Percentiles rank a stretch among this genome's conserved stretches.
These are phyloP conservation scores for Colletotrichum sp. DNA, from an alignment of 2,329 filamentous ascomycete genomes.

Conservation along the genomic window DNA sequence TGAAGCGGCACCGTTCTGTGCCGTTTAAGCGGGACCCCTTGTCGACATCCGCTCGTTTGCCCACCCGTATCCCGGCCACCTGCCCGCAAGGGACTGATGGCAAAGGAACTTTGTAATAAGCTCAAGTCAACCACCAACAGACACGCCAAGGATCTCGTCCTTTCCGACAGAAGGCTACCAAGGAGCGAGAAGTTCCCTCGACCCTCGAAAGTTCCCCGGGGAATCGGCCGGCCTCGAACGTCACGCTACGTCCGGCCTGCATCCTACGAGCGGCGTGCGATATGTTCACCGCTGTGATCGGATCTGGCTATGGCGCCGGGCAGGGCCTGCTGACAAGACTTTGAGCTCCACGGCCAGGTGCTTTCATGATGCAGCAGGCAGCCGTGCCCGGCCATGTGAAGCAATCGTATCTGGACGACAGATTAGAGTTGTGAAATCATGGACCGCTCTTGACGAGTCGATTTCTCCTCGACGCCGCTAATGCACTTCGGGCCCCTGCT, in stretches of 20 bases:
- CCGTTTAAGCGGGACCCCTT: slow-evolving; percentile 9
- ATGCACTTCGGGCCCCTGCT: background rate
- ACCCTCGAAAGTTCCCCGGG: background rate
- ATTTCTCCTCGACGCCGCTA: background rate
- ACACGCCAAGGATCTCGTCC: background rate
- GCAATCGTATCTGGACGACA: background rate
- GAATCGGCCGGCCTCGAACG: background rate
- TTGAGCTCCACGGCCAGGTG: background rate
- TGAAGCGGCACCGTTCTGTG: slow-evolving; percentile 6
- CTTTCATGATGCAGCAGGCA: background rate
- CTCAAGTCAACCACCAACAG: background rate
- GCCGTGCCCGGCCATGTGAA: background rate
- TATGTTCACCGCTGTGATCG: background rate
- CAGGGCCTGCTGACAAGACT: background rate
- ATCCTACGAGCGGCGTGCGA: background rate
- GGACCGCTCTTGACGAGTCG: background rate
- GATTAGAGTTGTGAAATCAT: slow-evolving; percentile 11
- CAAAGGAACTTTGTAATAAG: background rate
- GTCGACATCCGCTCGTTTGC: background rate
- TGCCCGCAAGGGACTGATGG: background rate
- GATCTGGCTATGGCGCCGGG: background rate
- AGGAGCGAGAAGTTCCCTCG: background rate
- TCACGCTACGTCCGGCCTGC: background rate
- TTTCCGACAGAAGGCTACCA: background rate
- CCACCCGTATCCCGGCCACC: background rate